phyloP scores from a whole-genome alignment of 306 rosid species.

The Hippophae rhamnoides region DNA sequence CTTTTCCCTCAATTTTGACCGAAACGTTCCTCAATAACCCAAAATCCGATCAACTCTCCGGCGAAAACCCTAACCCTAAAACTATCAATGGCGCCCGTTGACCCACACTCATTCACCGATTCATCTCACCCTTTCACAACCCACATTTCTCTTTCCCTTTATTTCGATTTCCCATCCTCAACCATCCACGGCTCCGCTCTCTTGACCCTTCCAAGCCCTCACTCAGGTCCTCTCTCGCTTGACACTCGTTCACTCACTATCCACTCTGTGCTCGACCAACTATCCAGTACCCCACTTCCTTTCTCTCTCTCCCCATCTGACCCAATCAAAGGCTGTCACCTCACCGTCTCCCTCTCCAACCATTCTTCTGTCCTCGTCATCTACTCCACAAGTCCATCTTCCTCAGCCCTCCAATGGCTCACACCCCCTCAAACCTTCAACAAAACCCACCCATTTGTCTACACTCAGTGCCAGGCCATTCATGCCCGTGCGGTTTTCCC shows the following conservation, averaged over 20 bases:
- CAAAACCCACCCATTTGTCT: slow-evolving; percentile 59
- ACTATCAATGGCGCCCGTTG: slow-evolving; percentile 59
- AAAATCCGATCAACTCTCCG: background rate
- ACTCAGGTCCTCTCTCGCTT: slow-evolving; percentile 58
- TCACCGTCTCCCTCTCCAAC: slow-evolving; percentile 43
- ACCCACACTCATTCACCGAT: slow-evolving; percentile 88
- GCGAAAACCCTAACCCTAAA: slow-evolving; percentile 5
- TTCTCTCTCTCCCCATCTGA: slow-evolving; percentile 40
- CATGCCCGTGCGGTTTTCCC: slow-evolving; percentile 87
- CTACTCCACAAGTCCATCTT: slow-evolving; percentile 56
- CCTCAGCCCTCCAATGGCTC: slow-evolving; percentile 93
- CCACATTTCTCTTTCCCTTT: slow-evolving; percentile 51
- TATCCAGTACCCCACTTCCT: slow-evolving; percentile 29
- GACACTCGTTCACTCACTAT: slow-evolving; percentile 64
- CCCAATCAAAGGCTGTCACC: slow-evolving; percentile 52
- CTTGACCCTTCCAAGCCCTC: slow-evolving; percentile 38
- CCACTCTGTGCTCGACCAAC: slow-evolving; percentile 40
- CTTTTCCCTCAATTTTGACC: too few relatives aligned
- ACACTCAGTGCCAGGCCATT: slow-evolving; percentile 89
- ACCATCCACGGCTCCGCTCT: slow-evolving; percentile 57
- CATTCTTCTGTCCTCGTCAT: slow-evolving; percentile 41
- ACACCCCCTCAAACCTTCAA: slow-evolving; percentile 66
- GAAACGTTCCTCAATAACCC: too few relatives aligned
- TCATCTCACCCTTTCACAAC: slow-evolving; percentile 43
- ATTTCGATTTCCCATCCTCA: slow-evolving; percentile 56